These are phyloP conservation scores for Fusarium pilosicola DNA, from an alignment of 2,329 filamentous ascomycete species.

Conservation along the genomic window DNA sequence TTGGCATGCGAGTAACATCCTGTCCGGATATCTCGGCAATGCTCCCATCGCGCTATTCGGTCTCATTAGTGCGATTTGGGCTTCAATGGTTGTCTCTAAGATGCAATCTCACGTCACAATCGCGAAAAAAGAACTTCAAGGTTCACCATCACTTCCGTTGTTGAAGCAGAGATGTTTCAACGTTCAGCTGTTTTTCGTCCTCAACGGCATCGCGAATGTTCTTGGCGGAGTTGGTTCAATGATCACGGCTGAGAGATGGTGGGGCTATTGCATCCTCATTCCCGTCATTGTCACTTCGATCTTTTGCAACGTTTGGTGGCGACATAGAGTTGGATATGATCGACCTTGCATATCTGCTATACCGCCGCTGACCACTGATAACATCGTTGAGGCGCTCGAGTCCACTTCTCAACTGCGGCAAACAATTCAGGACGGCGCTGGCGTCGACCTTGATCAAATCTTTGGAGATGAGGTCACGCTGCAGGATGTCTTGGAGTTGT, in stretches of 20 bases:
- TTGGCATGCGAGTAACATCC: conserved; percentile 59
- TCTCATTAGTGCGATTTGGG: conserved; percentile 60
- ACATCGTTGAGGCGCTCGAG: conserved; percentile 18
- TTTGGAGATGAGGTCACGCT: not conserved
- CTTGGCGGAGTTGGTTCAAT: conserved; percentile 61
- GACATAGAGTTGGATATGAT: conserved; percentile 57
- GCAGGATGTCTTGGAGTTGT: not conserved
- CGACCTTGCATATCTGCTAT: conserved; percentile 20
- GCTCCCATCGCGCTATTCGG: conserved; percentile 60
- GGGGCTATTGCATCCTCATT: conserved; percentile 61
- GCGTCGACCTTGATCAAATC: not conserved
- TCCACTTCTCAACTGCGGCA: conserved; percentile 15
- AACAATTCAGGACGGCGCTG: conserved; percentile 1
- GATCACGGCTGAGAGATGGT: conserved; percentile 61
- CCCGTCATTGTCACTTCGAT: conserved; percentile 60
- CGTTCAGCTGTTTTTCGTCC: conserved; percentile 52
- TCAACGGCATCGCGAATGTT: conserved; percentile 58
- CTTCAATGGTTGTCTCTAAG: conserved; percentile 53
- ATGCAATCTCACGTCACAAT: conserved; percentile 52
- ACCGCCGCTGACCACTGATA: not conserved
- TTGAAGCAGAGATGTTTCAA: conserved; percentile 52
- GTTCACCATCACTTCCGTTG: conserved; percentile 38
- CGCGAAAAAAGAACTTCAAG: conserved; percentile 40
- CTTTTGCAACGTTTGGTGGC: conserved; percentile 61
- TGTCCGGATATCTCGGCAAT: conserved; percentile 67